Base-by-base conservation (phyloP, 2,329 filamentous ascomycete genomes). In the Cadophora sp. region DNA sequence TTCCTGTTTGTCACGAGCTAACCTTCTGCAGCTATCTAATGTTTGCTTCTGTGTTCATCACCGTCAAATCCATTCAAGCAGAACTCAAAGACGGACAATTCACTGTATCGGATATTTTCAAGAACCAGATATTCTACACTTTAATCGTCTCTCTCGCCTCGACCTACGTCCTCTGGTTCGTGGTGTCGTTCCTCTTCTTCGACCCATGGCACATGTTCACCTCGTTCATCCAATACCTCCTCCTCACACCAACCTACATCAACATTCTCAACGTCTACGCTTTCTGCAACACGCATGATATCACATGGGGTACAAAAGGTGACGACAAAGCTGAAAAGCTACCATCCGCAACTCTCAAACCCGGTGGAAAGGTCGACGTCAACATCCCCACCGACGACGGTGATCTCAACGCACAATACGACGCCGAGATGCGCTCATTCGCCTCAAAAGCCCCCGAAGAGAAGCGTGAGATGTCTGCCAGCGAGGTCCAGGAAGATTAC, bases 141-240 rank as follows among this genome's bases (percentile, higher is more conserved):
- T 86, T 99, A 70, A 96, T 99, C 73, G 89, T 99, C 61, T 97
- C 94, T 0, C 87, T 98, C 75, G 87, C 92, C 75, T 96, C 94
- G 13, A 99, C 96, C 0, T 99, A 96, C 78, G 85, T 96, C 69
- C 89, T 99, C 75, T 99, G 94, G 91, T 86, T 98, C 67, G 81
- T 99, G 60, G 91, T 93, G 0, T 97, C 94, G 9, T 84, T 99
- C 72, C 84, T 99, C 73, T 98, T 98, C 89, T 89, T 98, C 79
- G 96, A 99, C 78, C 96, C 96, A 4, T 99, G 96, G 95, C 96
- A 99, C 82, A 98, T 99, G 94, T 86, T 97, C 79, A 98, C 96
- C n/a, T 90, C 91, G 66, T 93, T 98, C 80, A 79, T 94, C 59
- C 96, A 98, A 86, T 99, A 99, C 79, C 89, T 98, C 74, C 87